Conservation (phyloP, 345 rosid genomes). For the Turritis glabra region DNA sequence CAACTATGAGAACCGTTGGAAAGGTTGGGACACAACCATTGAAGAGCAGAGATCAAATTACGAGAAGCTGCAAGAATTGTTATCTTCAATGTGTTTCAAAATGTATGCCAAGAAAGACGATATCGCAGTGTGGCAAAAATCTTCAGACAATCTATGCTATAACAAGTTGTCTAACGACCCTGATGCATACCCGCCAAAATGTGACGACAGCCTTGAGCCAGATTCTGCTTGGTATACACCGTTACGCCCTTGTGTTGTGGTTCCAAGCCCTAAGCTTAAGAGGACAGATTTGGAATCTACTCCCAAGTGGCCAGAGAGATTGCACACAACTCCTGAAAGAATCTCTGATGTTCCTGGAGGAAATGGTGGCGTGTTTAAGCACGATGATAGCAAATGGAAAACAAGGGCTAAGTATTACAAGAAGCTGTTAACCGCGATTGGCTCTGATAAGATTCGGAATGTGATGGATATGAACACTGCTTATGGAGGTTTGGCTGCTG, state of each 20-base stretch:
- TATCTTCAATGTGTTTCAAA: constrained; percentile 91
- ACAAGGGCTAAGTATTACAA: constrained; percentile 82
- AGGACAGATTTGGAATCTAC: constrained; percentile 59
- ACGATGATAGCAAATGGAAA: constrained; percentile 88
- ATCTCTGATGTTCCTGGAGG: constrained; percentile 70
- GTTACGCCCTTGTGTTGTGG: constrained; percentile 83
- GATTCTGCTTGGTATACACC: constrained; percentile 99
- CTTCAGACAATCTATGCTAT: constrained; percentile 70
- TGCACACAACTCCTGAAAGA: constrained; percentile 73
- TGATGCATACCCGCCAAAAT: constrained; percentile 81
- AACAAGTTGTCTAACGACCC: constrained; percentile 59
- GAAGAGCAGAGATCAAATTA: constrained; percentile 89
- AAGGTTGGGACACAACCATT: constrained; percentile 95
- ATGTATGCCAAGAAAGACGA: constrained; percentile 84
- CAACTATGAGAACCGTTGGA: constrained; percentile 86
- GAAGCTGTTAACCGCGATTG: constrained; percentile 76
- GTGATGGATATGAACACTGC: constrained; percentile 99
- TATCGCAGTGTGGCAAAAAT: constrained; percentile 94
- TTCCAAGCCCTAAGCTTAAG: constrained; percentile 66
- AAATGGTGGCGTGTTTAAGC: constrained; percentile 61
- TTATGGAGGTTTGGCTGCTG: constrained; percentile 91
- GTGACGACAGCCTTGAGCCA: constrained; percentile 96
- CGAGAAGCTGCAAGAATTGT: constrained; percentile 74
- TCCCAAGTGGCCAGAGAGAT: constrained; percentile 88
- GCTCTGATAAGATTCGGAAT: constrained; percentile 81